phyloP scores from a whole-genome alignment of 2,329 filamentous ascomycete species.

The Nemania diffusa region DNA sequence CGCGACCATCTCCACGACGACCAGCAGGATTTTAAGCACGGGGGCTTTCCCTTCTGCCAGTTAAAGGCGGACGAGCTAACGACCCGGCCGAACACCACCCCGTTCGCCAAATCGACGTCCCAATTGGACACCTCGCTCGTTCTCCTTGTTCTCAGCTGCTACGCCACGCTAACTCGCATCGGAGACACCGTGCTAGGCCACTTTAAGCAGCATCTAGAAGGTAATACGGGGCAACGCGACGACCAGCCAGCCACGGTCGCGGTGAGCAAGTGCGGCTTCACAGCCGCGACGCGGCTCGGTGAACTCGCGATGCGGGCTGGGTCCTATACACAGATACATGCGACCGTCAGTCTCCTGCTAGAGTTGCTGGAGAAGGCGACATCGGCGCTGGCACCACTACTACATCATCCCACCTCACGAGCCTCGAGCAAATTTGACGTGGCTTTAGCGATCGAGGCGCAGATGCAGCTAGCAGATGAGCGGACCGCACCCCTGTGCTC shows the following conservation, averaged over 20 bases:
- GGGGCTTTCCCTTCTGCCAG: background rate
- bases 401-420: background rate
- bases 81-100: background rate
- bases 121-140: background rate
- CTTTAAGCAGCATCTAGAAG: background rate
- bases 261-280: background rate
- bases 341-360: background rate
- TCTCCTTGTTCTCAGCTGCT: background rate
- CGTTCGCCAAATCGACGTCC: background rate
- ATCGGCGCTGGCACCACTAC: background rate
- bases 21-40: background rate
- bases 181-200: background rate
- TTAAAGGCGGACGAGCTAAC: background rate
- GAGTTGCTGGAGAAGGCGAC: background rate
- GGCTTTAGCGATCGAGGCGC: background rate
- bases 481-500: background rate
- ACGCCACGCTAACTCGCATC: background rate
- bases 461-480: background rate
- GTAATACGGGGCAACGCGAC: background rate
- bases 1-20: background rate
- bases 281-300: background rate
- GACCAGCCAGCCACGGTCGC: background rate
- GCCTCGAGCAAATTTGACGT: background rate
- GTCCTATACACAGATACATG: background rate
- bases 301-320: background rate